Evolutionary conservation across 441 rosid genomes (phyloP), one percentile per base, ranked within the genome.

Genomic region (Brassica balearica): DNA sequence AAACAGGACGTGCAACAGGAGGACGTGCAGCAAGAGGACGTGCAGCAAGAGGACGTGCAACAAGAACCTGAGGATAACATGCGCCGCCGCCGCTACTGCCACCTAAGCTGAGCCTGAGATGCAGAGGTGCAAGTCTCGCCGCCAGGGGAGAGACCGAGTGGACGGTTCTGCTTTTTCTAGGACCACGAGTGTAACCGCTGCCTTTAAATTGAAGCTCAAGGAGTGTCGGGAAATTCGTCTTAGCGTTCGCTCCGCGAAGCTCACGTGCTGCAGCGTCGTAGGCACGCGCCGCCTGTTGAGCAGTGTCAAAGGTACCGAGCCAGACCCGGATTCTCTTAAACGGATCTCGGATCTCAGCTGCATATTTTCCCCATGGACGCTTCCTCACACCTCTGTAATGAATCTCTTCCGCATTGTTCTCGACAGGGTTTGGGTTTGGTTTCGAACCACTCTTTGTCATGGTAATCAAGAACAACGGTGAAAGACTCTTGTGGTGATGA

Each of bases 301-400:
- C 86, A 0, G 92, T 85, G 66, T 85, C 87, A 46, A 85, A 88
- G 12, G 92, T 89, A 2, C 92, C 90, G 61, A 89, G 89, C 92
- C 92, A 89, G 80, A 87, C 89, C 0, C 92, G 85, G 6, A 84
- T 77, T 73, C 85, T 89, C 75, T 84, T 89, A 3, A 76, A 80
- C 0, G 90, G 90, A 77, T 89, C 88, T 8, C 92, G 88, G 81
- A 89, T 89, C 89, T 89, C 92, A 1, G 92, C 91, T 0, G 92
- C 88, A 75, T 82, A 89, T 3, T 88, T 82, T 9, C 92, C 91
- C 91, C 92, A 87, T 0, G 89, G 92, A 17, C 92, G 87, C 79
- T 86, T 89, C 62, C 92, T 78, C 4, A 89, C 92, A 29, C 92
- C 92, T 17, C 92, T 76, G 78, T 81, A 87, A 38, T 84, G 85